Base-by-base conservation (phyloP, 805 yeast genomes). In the Yarrowia keelungensis region DNA sequence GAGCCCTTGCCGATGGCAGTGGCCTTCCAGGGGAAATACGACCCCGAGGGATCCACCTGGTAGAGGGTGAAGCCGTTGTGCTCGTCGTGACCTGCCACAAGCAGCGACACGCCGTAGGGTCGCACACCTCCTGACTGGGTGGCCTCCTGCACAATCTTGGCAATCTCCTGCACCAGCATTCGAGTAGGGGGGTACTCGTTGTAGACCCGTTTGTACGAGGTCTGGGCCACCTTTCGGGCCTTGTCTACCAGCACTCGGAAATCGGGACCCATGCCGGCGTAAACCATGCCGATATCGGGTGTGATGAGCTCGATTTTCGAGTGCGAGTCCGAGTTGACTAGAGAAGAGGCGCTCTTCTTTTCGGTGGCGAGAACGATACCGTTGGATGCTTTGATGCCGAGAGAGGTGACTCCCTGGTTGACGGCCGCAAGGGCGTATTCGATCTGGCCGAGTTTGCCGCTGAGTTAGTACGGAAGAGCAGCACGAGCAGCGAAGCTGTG, bases 261-360 rank as follows among this genome's bases (percentile, higher is more conserved):
- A 79, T 95, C 99, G 26, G 99, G 99, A 35, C 98, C 98, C 98
- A 95, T 93, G 19, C 99, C 99, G 8, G 97, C 85, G 80, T 95
- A 95, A 4, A 97, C 93, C 85, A 95, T 92, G 69, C 98, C 99
- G 74, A 94, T 90, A 77, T 95, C 92, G 45, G 99, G 98, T 5
- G 99, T 92, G 75, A 95, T 86, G 71, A 86, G 80, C 61, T 91
- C 89, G 46, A 95, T 88, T 77, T 95, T 95, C 65, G 89, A 84
- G 69, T 90, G 83, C 64, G 91, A 85, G 62, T 90, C 96, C 43
- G 86, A 81, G 73, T 91, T 88, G 67, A 92, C 86, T 71, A 95
- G 84, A 14, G 90, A 83, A 10, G 97, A 91, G 58, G 89, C 84
- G 41, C 94, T 85, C 76, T 93, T 93, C 82, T 94, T 90, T 78